Base-by-base conservation (phyloP, 1,284 basidiomycete species). In the Irpex rosettiformis region DNA sequence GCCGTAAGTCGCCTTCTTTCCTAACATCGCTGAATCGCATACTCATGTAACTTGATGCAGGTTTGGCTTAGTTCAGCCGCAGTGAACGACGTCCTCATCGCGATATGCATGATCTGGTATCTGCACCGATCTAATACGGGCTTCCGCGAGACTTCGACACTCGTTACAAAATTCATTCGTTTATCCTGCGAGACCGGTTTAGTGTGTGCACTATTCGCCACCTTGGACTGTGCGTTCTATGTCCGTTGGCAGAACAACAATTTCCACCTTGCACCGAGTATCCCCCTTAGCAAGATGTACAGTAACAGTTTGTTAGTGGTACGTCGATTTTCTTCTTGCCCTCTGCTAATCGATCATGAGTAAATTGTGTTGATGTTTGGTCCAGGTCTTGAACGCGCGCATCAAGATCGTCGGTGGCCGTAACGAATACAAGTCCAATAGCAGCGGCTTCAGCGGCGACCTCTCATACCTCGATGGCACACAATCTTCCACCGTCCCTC, bases 241-340 rank as follows among this genome's bases (percentile, higher is more conserved):
- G 57, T 73, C n/a, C 58, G 57, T 1, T 69, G 64, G 57, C 61
- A 66, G 43, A 47, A 66, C 21, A 69, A 66, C 57, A 71, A 71
- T 54, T 66, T 69, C 60, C 69, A 72, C 60, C 63, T 69, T 27
- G 63, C 67, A 10, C 67, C 70, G 24, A 66, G 67, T 5, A 62
- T 72, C 16, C 62, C 69, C 3, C 65, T 73, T n/a, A 66, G 69
- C 27, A 74, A 74, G 61, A 61, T 74, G 16, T 74, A 74, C 58
- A 65, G 68, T 13, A 74, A 75, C 61, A 72, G 68, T 54, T 62
- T 75, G 3, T 56, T 75, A 7, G 69, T 64, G 52, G 69, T 66
- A 49, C 5, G 61, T 54, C 5, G 3, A 21, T 8, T 25, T 22
- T 22, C 37, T 22, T n/a, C 42, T n/a, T 43, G 13, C 42, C 42